Conservation (phyloP, 2,329 filamentous ascomycete species). For the Talaromyces islandicus region DNA sequence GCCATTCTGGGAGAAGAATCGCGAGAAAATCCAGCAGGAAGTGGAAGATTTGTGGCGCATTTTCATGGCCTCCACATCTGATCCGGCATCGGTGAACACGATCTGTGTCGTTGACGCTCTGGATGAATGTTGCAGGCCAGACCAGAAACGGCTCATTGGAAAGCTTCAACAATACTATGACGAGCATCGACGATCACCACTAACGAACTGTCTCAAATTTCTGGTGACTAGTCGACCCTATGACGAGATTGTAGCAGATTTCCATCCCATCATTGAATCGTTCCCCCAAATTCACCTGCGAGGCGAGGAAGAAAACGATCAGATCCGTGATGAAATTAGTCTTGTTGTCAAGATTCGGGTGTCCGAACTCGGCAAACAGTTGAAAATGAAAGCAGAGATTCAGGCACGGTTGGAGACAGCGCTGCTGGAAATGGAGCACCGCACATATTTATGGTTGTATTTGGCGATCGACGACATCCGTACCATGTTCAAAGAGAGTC, state of each 20-base stretch:
- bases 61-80: constrained; percentile 13
- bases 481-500: constrained; percentile 11
- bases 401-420: constrained; percentile 15
- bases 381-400: constrained; percentile 13
- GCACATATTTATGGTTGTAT: constrained; percentile 38
- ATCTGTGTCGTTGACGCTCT: constrained; percentile 37
- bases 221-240: constrained; percentile 24
- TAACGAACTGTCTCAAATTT: constrained; percentile 27
- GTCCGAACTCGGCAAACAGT: constrained; percentile 11
- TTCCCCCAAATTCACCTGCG: constrained; percentile 14
- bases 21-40: constrained; percentile 5
- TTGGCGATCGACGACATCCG: constrained; percentile 28
- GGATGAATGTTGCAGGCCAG: constrained; percentile 33
- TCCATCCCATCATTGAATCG: constrained; percentile 7
- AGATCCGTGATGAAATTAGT: constrained; percentile 19
- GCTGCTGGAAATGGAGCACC: constrained; percentile 24
- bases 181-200: neutral
- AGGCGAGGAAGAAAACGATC: constrained; percentile 15
- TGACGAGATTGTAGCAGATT: constrained; percentile 11
- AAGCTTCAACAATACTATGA: constrained; percentile 16
- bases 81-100: constrained; percentile 16
- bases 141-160: constrained; percentile 15
- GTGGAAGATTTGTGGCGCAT: constrained; percentile 27
- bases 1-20: neutral
- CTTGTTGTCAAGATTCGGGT: constrained; percentile 17